Conservation (phyloP, 345 rosid species). For the Euclidium syriacum region DNA sequence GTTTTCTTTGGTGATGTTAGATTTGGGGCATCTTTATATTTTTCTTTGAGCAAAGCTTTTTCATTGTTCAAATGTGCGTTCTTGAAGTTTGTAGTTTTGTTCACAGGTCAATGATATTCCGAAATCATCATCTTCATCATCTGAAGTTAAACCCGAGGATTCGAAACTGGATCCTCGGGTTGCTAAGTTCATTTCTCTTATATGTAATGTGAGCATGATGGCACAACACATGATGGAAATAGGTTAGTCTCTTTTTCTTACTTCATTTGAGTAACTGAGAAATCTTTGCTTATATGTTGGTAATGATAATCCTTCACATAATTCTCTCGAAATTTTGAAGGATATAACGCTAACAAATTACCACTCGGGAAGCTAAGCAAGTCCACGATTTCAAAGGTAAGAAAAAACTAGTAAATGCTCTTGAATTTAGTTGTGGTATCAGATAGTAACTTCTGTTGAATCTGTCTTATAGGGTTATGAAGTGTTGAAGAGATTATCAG, state of each 20-base stretch:
- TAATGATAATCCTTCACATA: background rate
- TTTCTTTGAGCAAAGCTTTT: background rate
- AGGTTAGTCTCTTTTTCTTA: slow-evolving; percentile 39
- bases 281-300: background rate
- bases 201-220: slow-evolving; percentile 91
- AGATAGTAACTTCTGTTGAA: slow-evolving; percentile 15
- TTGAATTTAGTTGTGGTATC: background rate
- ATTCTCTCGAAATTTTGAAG: slow-evolving; percentile 28
- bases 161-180: slow-evolving; percentile 60
- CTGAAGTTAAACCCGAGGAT: slow-evolving; percentile 48
- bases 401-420: background rate
- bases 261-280: background rate
- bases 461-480: slow-evolving; percentile 69
- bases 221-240: slow-evolving; percentile 91
- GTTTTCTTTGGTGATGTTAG: background rate
- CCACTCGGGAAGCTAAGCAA: slow-evolving; percentile 93
- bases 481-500: slow-evolving; percentile 71
- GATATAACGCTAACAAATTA: slow-evolving; percentile 80
- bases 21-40: too few species aligned
- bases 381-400: slow-evolving; percentile 47
- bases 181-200: slow-evolving; percentile 77
- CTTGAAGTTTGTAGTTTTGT: slow-evolving; percentile 8
- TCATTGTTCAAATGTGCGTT: background rate
- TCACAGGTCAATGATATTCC: slow-evolving; percentile 43
- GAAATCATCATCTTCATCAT: slow-evolving; percentile 26